Evolutionary conservation across 2,329 filamentous ascomycete species (phyloP).

Genomic region (Exophiala sideris): DNA sequence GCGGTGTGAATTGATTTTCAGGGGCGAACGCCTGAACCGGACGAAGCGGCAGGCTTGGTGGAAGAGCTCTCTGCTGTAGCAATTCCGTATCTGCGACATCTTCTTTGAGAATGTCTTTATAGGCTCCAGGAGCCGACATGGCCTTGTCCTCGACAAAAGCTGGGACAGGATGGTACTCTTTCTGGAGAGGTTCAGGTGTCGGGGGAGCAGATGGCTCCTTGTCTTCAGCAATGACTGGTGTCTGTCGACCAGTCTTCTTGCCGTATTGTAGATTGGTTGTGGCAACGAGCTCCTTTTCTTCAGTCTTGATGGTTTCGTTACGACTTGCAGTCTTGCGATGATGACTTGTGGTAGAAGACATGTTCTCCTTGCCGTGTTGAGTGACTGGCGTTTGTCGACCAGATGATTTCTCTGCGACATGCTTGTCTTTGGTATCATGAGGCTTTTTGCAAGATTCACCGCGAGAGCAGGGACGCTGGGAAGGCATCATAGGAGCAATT

Average conservation of each 20-base stretch:
- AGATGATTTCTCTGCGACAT: constrained; percentile 1
- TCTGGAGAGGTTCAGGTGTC: neutral
- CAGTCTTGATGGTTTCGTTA: constrained; percentile 12
- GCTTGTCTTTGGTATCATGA: constrained; percentile 14
- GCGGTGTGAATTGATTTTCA: neutral
- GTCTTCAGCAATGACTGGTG: constrained; percentile 9
- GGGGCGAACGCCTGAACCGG: constrained; percentile 5
- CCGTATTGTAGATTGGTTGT: neutral
- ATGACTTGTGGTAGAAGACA: constrained; percentile 2
- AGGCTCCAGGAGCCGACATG: constrained; percentile 4
- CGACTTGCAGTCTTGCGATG: constrained; percentile 9
- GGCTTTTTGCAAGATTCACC: constrained; percentile 14
- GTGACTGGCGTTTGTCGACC: constrained; percentile 15
- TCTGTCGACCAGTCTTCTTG: constrained; percentile 9
- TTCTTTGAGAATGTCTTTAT: constrained; percentile 3
- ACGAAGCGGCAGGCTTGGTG: constrained; percentile 4
- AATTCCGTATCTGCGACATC: neutral
- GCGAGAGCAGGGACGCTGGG: constrained; percentile 19
- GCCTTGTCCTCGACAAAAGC: constrained; percentile 7
- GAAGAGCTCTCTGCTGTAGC: neutral
- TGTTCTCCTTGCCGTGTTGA: constrained; percentile 7
- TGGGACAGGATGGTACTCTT: neutral
- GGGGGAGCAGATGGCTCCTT: neutral
- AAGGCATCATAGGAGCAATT: constrained; percentile 9
- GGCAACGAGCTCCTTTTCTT: constrained; percentile 1